A percentile compares a stretch with the other conserved stretches of the same genome.
Evolutionary conservation across 345 rosid species (phyloP).

Genomic region (Boechera divaricarpa): DNA sequence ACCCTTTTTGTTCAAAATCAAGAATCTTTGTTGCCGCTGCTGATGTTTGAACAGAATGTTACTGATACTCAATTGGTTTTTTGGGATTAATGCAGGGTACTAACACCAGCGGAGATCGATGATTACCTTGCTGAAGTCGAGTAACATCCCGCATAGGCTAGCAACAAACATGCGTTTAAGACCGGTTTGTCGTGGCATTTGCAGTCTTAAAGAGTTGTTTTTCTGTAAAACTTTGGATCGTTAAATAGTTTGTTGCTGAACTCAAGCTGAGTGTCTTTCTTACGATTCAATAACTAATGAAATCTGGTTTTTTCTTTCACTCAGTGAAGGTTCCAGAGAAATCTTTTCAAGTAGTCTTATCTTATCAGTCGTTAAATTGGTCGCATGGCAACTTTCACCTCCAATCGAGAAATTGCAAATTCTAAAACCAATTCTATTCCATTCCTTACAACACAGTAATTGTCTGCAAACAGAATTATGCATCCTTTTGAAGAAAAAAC

Average conservation of each 20-base stretch:
- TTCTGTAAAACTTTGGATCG: slow-evolving; percentile 26
- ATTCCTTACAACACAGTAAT: background rate
- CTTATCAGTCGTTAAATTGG: background rate
- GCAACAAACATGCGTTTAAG: slow-evolving; percentile 8
- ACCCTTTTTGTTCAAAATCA: background rate
- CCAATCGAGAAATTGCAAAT: background rate
- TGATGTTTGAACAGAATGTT: slow-evolving; percentile 14
- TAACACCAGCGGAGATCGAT: slow-evolving; percentile 78
- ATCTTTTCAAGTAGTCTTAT: background rate
- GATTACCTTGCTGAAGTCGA: slow-evolving; percentile 61
- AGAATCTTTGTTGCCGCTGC: background rate
- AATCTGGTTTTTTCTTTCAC: background rate
- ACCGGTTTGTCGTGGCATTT: slow-evolving; percentile 12
- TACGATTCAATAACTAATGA: slow-evolving; percentile 17
- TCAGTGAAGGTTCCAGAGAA: background rate
- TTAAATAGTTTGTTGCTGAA: slow-evolving; percentile 31
- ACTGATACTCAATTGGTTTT: slow-evolving; percentile 1
- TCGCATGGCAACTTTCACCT: background rate
- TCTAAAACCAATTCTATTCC: background rate
- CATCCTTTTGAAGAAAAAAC: background rate
- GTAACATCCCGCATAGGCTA: slow-evolving; percentile 39
- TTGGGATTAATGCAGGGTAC: slow-evolving; percentile 57
- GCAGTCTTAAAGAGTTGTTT: background rate
- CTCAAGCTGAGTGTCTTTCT: slow-evolving; percentile 21
- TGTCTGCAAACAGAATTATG: background rate